Evolutionary conservation across 192 early-diverging fungal species (phyloP).

Genomic region (Pecoramyces ruminantium): DNA sequence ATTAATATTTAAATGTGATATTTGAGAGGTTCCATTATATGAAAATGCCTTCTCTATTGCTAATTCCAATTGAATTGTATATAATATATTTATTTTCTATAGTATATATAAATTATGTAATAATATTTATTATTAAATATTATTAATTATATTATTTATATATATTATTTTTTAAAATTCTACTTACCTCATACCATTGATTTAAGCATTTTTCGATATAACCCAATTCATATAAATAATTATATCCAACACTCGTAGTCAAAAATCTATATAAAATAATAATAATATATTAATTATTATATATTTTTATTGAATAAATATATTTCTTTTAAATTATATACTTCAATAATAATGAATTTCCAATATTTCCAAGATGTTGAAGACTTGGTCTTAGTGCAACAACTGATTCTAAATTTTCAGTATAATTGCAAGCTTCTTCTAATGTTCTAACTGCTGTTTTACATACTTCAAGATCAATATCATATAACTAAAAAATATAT

Average conservation of each 20-base stretch:
- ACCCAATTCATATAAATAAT: conserved; percentile 43
- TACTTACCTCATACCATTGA: conserved; percentile 59
- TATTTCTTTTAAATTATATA: too few species aligned
- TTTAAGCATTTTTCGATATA: conserved; percentile 60
- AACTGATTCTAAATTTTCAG: conserved; percentile 46
- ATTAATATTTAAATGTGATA: too few species aligned
- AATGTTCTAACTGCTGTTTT: conserved; percentile 48
- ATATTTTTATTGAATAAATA: too few species aligned
- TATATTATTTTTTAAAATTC: neutral
- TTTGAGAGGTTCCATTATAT: too few species aligned
- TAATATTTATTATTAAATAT: too few species aligned
- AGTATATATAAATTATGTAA: neutral
- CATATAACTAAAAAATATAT: conserved; percentile 38
- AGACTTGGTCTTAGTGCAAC: conserved; percentile 51
- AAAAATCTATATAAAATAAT: conserved; percentile 22
- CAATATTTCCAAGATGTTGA: conserved; percentile 51
- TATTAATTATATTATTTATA: neutral
- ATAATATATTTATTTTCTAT: conserved; percentile 40
- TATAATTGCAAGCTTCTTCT: conserved; percentile 48
- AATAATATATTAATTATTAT: neutral
- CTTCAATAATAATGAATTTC: conserved; percentile 46
- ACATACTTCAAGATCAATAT: conserved; percentile 50
- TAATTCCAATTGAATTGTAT: conserved; percentile 47
- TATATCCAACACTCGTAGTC: conserved; percentile 50
- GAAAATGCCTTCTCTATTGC: conserved; percentile 23